Evolutionary conservation across 179 eudicot species (phyloP), one percentile per base, ranked within the genome.

Genomic region (Silene noctiflora): DNA sequence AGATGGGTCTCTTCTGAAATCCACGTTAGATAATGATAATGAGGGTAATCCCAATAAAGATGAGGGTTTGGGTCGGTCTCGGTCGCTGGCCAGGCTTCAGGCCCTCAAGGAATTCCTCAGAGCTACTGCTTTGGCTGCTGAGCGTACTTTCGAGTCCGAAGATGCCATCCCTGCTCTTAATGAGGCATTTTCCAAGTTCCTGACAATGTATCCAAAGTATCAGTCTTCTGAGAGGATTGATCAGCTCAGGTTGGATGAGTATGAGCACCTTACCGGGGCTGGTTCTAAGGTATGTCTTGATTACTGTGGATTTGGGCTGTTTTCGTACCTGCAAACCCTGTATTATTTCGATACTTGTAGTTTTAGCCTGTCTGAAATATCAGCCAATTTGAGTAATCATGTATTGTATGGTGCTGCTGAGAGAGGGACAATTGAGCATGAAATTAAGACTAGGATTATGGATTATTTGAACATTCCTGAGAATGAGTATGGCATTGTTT

Each of bases 391-490:
- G 88, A 91, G 92, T 80, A 96, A 93, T 85, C 98, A 96, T 84
- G 98, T 93, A 27, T 80, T 96, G 58, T 96, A 96, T 87, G 99
- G 98, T 21, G 92, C 96, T 79, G 96, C 98, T 82, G 99, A 89
- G 78, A 85, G 76, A 81, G 99, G 97, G 65, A 90, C 99, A 21
- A 84, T 91, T 69, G 99, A 93, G 74, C 94, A 91, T 85, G 99
- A 96, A 78, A 89, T 93, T 70, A 96, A 96, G 82, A 61, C 84
- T 67, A 82, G 98, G 67, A 96, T 96, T 75, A 90, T 96, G 90
- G 98, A 96, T 84, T 90, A 96, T 82, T 76, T 96, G 82, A 96
- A 96, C 85, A 91, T 96, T 67, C 99, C 99, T 65, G 98, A 96
- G 86, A 90, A 86, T 78, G 99, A 96, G 75, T 96, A 96, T 79